phyloP scores from a whole-genome alignment of 1,284 basidiomycete species.

The Wallemia mellicola region DNA sequence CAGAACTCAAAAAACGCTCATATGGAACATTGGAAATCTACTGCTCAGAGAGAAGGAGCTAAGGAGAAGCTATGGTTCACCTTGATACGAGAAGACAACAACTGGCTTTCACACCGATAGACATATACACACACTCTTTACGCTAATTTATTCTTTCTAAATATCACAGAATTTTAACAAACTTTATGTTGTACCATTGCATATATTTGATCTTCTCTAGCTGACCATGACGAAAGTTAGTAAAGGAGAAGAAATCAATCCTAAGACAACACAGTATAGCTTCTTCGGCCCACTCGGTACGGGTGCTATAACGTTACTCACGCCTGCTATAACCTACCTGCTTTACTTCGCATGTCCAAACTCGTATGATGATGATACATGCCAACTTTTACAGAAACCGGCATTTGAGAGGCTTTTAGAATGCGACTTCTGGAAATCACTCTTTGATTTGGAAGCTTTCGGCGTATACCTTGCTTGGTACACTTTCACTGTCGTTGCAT shows the following conservation, averaged over 20 bases:
- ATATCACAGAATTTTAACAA: neutral
- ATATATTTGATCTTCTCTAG: neutral
- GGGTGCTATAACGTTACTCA: constrained; percentile 33
- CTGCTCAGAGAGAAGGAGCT: neutral
- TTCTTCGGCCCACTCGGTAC: constrained; percentile 66
- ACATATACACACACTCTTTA: too few species aligned
- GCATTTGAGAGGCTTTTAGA: neutral
- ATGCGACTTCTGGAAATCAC: constrained; percentile 28
- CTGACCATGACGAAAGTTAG: neutral
- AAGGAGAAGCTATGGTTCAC: neutral
- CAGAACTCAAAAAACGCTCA: neutral
- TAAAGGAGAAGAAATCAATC: constrained; percentile 13
- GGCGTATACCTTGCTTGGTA: constrained; percentile 70
- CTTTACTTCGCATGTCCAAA: constrained; percentile 70
- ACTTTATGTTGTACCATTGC: neutral
- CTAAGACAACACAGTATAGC: constrained; percentile 30
- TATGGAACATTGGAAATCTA: neutral
- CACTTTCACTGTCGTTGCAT: constrained; percentile 47
- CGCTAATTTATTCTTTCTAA: neutral
- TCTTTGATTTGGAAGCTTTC: constrained; percentile 53
- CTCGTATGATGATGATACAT: constrained; percentile 8
- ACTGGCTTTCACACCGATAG: neutral
- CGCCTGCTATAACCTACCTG: constrained; percentile 43
- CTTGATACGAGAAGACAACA: neutral
- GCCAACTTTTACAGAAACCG: neutral